phyloP scores from a whole-genome alignment of 2,329 filamentous ascomycete genomes.

The Hypoxylon sp. region DNA sequence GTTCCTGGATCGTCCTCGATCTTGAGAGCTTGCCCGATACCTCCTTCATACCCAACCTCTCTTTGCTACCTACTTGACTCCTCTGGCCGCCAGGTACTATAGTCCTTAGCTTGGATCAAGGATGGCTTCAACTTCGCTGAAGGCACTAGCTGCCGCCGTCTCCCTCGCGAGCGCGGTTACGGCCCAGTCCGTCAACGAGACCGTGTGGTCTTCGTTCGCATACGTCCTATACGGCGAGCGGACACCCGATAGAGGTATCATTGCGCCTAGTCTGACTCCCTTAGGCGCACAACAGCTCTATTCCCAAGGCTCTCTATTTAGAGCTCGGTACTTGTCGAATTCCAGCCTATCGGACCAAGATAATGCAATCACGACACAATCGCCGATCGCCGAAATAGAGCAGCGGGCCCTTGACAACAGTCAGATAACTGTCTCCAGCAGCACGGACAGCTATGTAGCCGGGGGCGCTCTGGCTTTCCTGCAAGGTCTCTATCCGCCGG shows the following conservation, averaged over 20 bases:
- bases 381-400: conserved; percentile 54
- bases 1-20: conserved; percentile 9
- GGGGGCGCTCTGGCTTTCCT: conserved; percentile 79
- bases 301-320: conserved; percentile 57
- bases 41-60: conserved; percentile 6
- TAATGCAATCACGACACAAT: conserved; percentile 41
- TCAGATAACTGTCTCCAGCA: conserved; percentile 55
- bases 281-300: conserved; percentile 62
- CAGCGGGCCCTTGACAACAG: conserved; percentile 56
- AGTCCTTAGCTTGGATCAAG: conserved; percentile 1
- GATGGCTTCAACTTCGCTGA: conserved; percentile 31
- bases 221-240: conserved; percentile 63
- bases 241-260: conserved; percentile 50
- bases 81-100: neutral
- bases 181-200: conserved; percentile 48
- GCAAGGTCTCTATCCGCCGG: conserved; percentile 84
- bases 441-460: conserved; percentile 59
- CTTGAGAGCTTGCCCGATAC: conserved; percentile 17
- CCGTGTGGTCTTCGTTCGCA: conserved; percentile 58
- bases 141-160: conserved; percentile 24
- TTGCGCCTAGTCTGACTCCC: conserved; percentile 55
- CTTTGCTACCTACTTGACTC: neutral
- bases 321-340: conserved; percentile 56
- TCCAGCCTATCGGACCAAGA: conserved; percentile 35
- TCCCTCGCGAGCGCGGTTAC: conserved; percentile 34